A percentile compares a stretch with the other conserved stretches of the same genome.
Conservation (phyloP, 805 yeast species). For the Pichia nanzhaoensis region DNA sequence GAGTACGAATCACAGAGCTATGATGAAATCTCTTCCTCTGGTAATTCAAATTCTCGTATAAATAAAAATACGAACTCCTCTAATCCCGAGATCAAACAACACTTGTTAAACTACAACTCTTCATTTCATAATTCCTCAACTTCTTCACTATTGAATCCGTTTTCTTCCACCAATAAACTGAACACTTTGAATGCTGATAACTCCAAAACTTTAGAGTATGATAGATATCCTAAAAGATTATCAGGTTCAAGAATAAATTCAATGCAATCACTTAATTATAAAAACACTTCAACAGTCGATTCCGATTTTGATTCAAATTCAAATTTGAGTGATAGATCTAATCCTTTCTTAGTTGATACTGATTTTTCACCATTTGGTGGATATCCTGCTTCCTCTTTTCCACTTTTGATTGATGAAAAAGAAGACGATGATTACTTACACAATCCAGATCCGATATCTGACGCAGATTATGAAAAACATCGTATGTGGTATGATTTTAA, state of each 20-base stretch:
- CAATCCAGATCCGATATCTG: slow-evolving; percentile 93
- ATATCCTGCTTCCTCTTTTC: slow-evolving; percentile 89
- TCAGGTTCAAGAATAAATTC: slow-evolving; percentile 49
- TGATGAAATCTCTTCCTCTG: slow-evolving; percentile 14
- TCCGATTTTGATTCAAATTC: slow-evolving; percentile 15
- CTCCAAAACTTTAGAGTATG: slow-evolving; percentile 43
- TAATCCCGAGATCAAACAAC: slow-evolving; percentile 19
- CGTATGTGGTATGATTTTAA: slow-evolving; percentile 59
- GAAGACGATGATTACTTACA: slow-evolving; percentile 94
- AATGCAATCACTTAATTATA: slow-evolving; percentile 34
- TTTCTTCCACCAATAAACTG: slow-evolving; percentile 24
- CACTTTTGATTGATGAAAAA: slow-evolving; percentile 83
- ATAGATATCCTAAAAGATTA: slow-evolving; percentile 58
- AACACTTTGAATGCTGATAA: slow-evolving; percentile 5
- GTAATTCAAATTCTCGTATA: slow-evolving; percentile 5
- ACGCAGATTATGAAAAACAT: slow-evolving; percentile 75
- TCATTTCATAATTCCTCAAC: slow-evolving; percentile 25
- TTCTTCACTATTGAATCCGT: slow-evolving; percentile 25
- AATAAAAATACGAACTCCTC: slow-evolving; percentile 9
- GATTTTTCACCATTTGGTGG: slow-evolving; percentile 94
- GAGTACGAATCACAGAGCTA: slow-evolving; percentile 28
- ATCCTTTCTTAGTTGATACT: slow-evolving; percentile 44
- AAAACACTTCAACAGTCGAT: slow-evolving; percentile 7
- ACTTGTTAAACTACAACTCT: slow-evolving; percentile 18
- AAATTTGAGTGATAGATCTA: slow-evolving; percentile 19